These are phyloP conservation scores for Termitomyces sp. DNA, from an alignment of 768 basidiomycete species.

Conservation along the genomic window DNA sequence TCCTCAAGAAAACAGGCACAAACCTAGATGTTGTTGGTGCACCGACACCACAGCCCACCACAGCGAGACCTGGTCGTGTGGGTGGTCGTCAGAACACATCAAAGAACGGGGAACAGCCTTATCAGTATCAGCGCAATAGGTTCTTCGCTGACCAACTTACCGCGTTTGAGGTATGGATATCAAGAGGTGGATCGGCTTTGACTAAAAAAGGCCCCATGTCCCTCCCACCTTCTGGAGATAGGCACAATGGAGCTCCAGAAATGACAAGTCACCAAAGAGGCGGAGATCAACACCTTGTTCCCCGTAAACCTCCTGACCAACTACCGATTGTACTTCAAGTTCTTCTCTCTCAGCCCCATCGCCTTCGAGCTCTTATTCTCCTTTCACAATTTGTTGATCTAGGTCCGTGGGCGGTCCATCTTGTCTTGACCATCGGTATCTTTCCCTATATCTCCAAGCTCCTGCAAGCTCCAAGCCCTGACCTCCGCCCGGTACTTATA, in stretches of 20 bases:
- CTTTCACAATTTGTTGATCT: slow-evolving; percentile 97
- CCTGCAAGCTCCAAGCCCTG: slow-evolving; percentile 89
- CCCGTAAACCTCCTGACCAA: slow-evolving; percentile 92
- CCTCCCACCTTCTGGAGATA: slow-evolving; percentile 45
- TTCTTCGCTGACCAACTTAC: slow-evolving; percentile 97
- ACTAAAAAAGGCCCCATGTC: slow-evolving; percentile 74
- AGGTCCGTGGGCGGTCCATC: slow-evolving; percentile 97
- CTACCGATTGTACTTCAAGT: slow-evolving; percentile 98
- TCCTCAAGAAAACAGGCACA: slow-evolving; percentile 43
- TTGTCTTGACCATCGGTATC: slow-evolving; percentile 94
- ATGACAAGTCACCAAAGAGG: slow-evolving; percentile 13
- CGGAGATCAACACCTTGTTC: slow-evolving; percentile 51
- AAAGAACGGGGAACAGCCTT: slow-evolving; percentile 38
- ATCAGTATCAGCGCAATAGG: slow-evolving; percentile 76
- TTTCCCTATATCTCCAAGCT: slow-evolving; percentile 98
- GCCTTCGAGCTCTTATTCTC: slow-evolving; percentile 90
- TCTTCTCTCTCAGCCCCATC: slow-evolving; percentile 91
- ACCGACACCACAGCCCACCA: slow-evolving; percentile 21
- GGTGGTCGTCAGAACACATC: slow-evolving; percentile 21
- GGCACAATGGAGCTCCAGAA: slow-evolving; percentile 14
- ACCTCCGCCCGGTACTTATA: slow-evolving; percentile 94
- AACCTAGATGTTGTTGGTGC: slow-evolving; percentile 15
- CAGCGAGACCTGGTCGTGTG: slow-evolving; percentile 34
- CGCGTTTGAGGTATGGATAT: slow-evolving; percentile 98
- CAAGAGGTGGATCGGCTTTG: slow-evolving; percentile 82